Conservation (phyloP, 2,329 filamentous ascomycete species). For the Cladorrhinum sp. region DNA sequence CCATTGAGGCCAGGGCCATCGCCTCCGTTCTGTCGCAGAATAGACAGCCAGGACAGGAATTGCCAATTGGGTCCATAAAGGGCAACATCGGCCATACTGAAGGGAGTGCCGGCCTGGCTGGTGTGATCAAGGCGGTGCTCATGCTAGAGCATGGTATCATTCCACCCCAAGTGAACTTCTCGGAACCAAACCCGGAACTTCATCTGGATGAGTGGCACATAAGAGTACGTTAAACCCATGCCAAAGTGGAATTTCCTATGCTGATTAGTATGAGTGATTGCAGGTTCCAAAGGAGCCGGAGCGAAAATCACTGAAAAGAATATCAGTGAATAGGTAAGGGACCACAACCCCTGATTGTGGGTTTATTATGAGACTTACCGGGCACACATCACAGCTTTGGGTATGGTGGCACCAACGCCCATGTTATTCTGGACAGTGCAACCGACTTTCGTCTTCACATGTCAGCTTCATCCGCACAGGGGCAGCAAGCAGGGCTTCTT, state of each 20-base stretch:
- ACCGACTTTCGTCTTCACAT: background rate
- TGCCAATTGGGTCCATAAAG: background rate
- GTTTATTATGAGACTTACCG: too few relatives aligned
- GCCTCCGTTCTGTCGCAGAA: constrained; percentile 17
- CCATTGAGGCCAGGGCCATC: constrained; percentile 40
- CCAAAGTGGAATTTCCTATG: too few relatives aligned
- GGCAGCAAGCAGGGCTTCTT: background rate
- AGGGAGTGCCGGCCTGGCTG: background rate
- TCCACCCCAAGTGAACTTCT: constrained; percentile 44
- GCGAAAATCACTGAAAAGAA: too few relatives aligned
- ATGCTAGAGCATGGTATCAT: constrained; percentile 39
- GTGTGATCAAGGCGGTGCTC: background rate
- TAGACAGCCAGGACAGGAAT: constrained; percentile 21
- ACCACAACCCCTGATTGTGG: too few relatives aligned
- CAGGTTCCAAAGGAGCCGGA: too few relatives aligned
- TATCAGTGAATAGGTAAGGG: too few relatives aligned
- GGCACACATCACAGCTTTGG: constrained; percentile 35
- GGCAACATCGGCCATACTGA: background rate
- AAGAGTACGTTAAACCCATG: too few relatives aligned
- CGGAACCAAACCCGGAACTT: constrained; percentile 41
- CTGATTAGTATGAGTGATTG: too few relatives aligned
- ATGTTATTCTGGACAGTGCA: constrained; percentile 20
- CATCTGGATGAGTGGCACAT: too few relatives aligned
- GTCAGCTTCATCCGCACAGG: background rate
- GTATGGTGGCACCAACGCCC: constrained; percentile 34